These are phyloP conservation scores for Aspergillus piperis DNA, from an alignment of 2,329 filamentous ascomycete species.

Conservation along the genomic window DNA sequence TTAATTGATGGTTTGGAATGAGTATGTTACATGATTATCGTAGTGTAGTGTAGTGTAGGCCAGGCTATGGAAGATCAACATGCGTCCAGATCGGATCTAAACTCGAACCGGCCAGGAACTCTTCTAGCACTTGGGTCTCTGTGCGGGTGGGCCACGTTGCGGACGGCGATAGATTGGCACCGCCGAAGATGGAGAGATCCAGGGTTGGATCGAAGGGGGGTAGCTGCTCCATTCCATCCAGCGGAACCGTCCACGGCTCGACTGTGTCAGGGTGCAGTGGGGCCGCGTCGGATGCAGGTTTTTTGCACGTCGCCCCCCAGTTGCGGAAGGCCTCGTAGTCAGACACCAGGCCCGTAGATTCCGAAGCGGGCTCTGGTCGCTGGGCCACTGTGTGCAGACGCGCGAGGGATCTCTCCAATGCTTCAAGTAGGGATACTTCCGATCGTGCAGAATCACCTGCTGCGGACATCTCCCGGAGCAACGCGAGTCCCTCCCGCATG, in stretches of 20 bases:
- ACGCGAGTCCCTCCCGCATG: conserved; percentile 29
- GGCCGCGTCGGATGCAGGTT: neutral
- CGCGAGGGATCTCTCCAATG: conserved; percentile 30
- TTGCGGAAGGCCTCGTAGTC: conserved; percentile 24
- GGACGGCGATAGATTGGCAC: conserved; percentile 13
- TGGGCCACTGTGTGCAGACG: conserved; percentile 16
- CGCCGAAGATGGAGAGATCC: conserved; percentile 19
- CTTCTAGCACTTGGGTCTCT: conserved; percentile 24
- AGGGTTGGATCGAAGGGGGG: conserved; percentile 14
- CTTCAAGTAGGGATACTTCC: conserved; percentile 35
- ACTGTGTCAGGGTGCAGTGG: neutral
- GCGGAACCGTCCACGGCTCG: neutral
- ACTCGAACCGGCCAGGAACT: conserved; percentile 17
- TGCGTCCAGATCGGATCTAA: neutral
- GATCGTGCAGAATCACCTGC: conserved; percentile 34
- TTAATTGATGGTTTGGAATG: neutral
- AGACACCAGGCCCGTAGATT: neutral
- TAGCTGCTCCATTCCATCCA: conserved; percentile 11
- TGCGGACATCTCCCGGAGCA: conserved; percentile 36
- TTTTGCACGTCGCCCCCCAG: conserved; percentile 20
- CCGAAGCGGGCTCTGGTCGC: neutral
- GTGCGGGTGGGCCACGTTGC: conserved; percentile 21
- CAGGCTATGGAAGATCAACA: neutral
- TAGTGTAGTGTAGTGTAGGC: too few species aligned
- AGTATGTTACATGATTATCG: neutral